phyloP scores from a whole-genome alignment of 257 asterid species.

The Parsonsia alboflavescens region DNA sequence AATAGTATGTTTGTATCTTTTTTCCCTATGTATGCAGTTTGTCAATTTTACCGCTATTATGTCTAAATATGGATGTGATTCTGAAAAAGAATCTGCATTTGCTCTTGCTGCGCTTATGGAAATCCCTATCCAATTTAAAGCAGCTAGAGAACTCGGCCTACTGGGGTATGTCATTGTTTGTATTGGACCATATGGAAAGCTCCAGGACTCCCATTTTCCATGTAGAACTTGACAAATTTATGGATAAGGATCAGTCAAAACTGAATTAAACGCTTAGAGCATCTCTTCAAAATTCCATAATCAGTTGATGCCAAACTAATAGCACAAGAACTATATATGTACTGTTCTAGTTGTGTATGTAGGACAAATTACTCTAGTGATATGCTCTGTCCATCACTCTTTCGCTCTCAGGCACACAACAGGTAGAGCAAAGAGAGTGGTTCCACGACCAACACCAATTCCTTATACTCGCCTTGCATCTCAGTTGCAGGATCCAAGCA shows the following conservation, averaged over 20 bases:
- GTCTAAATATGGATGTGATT: slow-evolving; percentile 35
- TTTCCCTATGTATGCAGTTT: slow-evolving; percentile 38
- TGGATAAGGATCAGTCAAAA: neutral
- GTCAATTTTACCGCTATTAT: slow-evolving; percentile 73
- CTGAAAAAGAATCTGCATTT: slow-evolving; percentile 67
- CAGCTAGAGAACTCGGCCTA: slow-evolving; percentile 49
- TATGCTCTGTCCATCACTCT: neutral
- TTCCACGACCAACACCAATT: slow-evolving; percentile 61
- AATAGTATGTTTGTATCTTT: slow-evolving; percentile 4
- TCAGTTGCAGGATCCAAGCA: slow-evolving; percentile 28
- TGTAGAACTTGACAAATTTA: neutral
- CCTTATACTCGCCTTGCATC: slow-evolving; percentile 30
- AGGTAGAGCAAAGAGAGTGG: slow-evolving; percentile 58
- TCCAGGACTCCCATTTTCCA: neutral
- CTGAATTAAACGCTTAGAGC: neutral
- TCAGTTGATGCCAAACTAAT: too few species aligned
- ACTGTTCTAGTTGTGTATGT: neutral
- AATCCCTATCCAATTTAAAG: slow-evolving; percentile 72
- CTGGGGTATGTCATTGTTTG: slow-evolving; percentile 50
- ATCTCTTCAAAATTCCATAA: neutral
- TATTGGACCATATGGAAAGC: neutral
- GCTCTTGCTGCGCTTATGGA: slow-evolving; percentile 95
- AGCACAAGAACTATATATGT: neutral
- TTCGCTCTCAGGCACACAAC: slow-evolving; percentile 37
- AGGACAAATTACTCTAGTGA: slow-evolving; percentile 2